Base-by-base conservation (phyloP, 768 basidiomycete species). In the Lentinula raphanica region DNA sequence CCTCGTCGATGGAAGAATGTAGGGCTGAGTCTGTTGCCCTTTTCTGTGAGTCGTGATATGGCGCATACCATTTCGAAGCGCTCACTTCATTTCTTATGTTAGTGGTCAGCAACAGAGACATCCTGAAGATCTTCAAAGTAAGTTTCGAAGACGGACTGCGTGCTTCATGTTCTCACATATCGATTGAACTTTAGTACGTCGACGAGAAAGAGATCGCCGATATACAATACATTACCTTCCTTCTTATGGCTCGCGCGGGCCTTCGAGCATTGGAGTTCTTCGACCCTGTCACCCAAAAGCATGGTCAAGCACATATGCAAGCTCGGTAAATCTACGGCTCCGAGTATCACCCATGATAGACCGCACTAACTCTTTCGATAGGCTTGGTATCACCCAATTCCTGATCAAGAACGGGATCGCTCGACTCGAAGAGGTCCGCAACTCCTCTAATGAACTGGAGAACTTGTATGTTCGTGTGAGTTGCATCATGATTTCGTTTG, bases 261-360 rank as follows among this genome's bases (percentile, higher is more conserved):
- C 69, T 94, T 35, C 79, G 87, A 35, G 91, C 84, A 4, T 35
- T 53, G 36, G 90, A 94, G 68, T 92, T 77, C 67, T 95, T 89
- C 64, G 90, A 95, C 65, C 92, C 92, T 25, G 75, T 73, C 27
- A 89, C 85, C 13, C 74, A 85, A 71, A 92, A 92, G 69, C 92
- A 94, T 64, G 90, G 92, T 17, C 90, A 94, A 67, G 91, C 90
- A 15, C 90, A 92, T 66, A 94, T 92, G 92, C 89, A 93, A 71
- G 91, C 90, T 45, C 83, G 90, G 89, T 90, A 69, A 48, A 81
- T n/a, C n/a, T n/a, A n/a, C n/a, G n/a, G n/a, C 60, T 21, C 36
- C 2, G 13, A 49, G 9, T 25, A 23, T 29, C 25, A 53, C 32
- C 9, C 6, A 17, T 48, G n/a, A 48, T 48, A 13, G 17, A 25